Base-by-base conservation (phyloP, 495 filamentous ascomycete species). In the Venustampulla echinocandica region DNA sequence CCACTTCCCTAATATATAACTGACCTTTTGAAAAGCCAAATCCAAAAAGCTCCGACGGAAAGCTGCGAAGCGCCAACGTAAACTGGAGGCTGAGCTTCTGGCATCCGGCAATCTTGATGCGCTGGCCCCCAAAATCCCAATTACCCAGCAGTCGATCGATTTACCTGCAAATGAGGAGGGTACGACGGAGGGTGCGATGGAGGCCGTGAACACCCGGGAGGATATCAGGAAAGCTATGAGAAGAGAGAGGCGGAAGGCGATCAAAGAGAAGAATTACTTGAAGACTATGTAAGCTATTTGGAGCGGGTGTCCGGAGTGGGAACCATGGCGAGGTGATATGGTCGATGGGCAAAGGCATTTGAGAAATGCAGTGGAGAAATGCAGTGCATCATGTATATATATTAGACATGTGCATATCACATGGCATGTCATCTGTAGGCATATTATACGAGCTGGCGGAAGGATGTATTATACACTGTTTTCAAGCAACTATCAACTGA, bases 241-340 rank as follows among this genome's bases (percentile, higher is more conserved):
- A 58, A 74, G 70, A 52, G 81, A 87, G 53, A 75, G 87, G 59
- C 78, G 84, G 58, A 80, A 74, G 51, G 73, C 69, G 55, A 96
- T 98, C 56, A 92, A 90, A 72, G 92, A 97, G 69, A 72, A 57
- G 46, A 98, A 98, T 69, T 98, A 92, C 76, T 75, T 98, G 46
- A 55, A 55, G 52, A 44, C 52, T 25, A 48, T 55, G 42, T 55
- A 21, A 35, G 34, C 4, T 43, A 27, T 14, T 36, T 37, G n/a
- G 15, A 10, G 46, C 22, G 28, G 14, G 13, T 9, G 27, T 27
- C 10, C 35, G 28, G 27, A 35, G 11, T 9, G 25, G 42, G 32
- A 22, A 22, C 10, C 20, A 15, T 4, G 17, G 18, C 15, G 19
- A 34, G n/a, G 15, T 24, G 21, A 21, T 14, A 17, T 30, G 27